These are phyloP conservation scores for Furcasterigmium furcatum DNA, from an alignment of 2,329 filamentous ascomycete genomes.

Conservation along the genomic window DNA sequence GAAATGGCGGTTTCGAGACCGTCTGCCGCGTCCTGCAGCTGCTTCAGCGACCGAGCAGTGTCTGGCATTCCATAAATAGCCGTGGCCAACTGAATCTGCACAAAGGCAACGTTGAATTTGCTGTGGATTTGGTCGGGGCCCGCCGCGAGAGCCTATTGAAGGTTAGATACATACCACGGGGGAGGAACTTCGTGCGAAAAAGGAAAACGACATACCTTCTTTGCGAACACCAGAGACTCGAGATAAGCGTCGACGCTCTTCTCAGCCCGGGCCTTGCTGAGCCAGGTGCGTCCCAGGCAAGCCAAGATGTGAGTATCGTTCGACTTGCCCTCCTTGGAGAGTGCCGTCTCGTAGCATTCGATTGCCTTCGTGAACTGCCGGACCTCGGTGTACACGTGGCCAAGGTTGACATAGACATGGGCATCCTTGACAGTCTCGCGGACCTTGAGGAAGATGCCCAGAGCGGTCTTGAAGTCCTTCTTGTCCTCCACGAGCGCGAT, in stretches of 20 bases:
- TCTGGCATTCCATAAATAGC: constrained; percentile 74
- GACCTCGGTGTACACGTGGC: constrained; percentile 87
- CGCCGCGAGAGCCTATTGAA: constrained; percentile 63
- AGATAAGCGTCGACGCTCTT: constrained; percentile 55
- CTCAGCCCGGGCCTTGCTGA: constrained; percentile 69
- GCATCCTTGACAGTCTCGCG: constrained; percentile 86
- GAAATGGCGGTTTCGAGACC: constrained; percentile 87
- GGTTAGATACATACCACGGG: no score
- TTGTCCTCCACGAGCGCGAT: constrained; percentile 94
- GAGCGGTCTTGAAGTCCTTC: constrained; percentile 78
- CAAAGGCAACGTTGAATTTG: constrained; percentile 97
- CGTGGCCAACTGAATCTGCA: constrained; percentile 90
- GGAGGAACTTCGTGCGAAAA: no score
- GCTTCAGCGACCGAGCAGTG: constrained; percentile 70
- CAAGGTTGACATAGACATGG: constrained; percentile 87
- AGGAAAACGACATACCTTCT: constrained; percentile 46
- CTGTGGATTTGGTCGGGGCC: constrained; percentile 84
- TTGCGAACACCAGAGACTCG: constrained; percentile 56
- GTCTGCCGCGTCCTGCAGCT: constrained; percentile 75
- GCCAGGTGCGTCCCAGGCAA: constrained; percentile 84
- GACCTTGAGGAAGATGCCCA: constrained; percentile 86
- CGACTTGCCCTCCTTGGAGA: constrained; percentile 70
- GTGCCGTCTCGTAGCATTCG: constrained; percentile 86
- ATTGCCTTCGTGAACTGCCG: constrained; percentile 89
- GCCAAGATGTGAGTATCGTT: constrained; percentile 77